Percentiles rank a stretch among this genome's conserved stretches.
Evolutionary conservation across 148 eudicot species (phyloP).

Genomic region (Fagopyrum esculentum): DNA sequence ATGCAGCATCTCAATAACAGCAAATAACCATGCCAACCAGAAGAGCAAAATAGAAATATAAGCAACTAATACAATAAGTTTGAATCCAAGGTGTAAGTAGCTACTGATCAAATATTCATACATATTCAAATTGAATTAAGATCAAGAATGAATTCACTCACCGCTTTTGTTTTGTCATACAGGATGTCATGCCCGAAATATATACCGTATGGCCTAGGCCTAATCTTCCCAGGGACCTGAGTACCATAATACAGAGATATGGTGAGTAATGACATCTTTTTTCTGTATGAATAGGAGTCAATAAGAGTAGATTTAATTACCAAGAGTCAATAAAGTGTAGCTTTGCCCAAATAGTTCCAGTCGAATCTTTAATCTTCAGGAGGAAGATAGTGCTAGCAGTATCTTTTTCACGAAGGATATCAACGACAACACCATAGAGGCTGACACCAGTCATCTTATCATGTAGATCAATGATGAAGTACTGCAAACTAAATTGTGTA

Average conservation of each 20-base stretch:
- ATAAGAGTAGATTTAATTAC: constrained; percentile 27
- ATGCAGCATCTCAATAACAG: constrained; percentile 2
- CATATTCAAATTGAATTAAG: not conserved
- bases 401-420: constrained; percentile 40
- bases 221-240: constrained; percentile 85
- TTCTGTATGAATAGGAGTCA: not conserved
- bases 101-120: not conserved
- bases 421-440: constrained; percentile 64
- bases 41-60: not conserved
- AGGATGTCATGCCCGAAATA: constrained; percentile 72
- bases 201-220: constrained; percentile 68
- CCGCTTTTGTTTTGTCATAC: constrained; percentile 46
- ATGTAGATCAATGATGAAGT: constrained; percentile 57
- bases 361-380: constrained; percentile 64
- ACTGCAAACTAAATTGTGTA: constrained; percentile 70
- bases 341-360: constrained; percentile 69
- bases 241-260: constrained; percentile 13
- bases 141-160: constrained; percentile 21
- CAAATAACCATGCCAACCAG: not conserved
- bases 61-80: not conserved
- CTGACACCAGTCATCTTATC: constrained; percentile 92
- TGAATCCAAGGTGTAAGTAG: not conserved
- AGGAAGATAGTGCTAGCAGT: constrained; percentile 31
- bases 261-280: constrained; percentile 4
- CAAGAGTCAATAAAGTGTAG: constrained; percentile 63